Conservation (phyloP, 805 yeast genomes). For the Nadsonia fulvescens region DNA sequence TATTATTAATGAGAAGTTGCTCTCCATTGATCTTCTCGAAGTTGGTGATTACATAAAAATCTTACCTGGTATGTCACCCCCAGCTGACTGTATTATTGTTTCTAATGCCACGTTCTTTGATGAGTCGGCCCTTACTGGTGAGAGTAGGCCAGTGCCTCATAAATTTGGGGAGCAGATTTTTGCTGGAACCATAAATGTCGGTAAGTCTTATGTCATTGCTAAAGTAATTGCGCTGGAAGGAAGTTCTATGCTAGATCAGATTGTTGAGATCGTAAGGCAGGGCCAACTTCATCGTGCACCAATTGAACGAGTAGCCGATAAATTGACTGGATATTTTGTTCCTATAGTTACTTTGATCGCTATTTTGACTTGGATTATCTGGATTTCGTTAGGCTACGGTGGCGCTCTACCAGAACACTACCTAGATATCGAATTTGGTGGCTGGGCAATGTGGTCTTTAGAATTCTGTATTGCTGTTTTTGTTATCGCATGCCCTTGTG, state of each 20-base stretch:
- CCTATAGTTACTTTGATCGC: slow-evolving; percentile 49
- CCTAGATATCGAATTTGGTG: slow-evolving; percentile 48
- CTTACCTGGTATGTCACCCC: slow-evolving; percentile 25
- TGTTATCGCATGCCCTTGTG: slow-evolving; percentile 77
- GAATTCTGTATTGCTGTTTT: slow-evolving; percentile 65
- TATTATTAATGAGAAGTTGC: slow-evolving; percentile 4
- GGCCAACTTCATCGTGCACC: slow-evolving; percentile 63
- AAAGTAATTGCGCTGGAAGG: slow-evolving; percentile 41
- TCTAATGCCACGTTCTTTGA: slow-evolving; percentile 67
- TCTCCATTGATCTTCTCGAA: slow-evolving; percentile 33
- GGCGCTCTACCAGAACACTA: slow-evolving; percentile 36
- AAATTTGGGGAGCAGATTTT: slow-evolving; percentile 45
- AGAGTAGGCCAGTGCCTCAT: slow-evolving; percentile 40
- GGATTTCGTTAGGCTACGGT: slow-evolving; percentile 41
- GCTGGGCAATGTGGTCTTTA: slow-evolving; percentile 64
- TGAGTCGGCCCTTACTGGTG: slow-evolving; percentile 86
- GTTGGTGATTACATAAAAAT: slow-evolving; percentile 63
- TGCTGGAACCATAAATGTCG: slow-evolving; percentile 55
- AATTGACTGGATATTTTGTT: slow-evolving; percentile 52
- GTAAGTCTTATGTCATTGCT: slow-evolving; percentile 35
- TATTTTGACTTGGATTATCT: slow-evolving; percentile 44
- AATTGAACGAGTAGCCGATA: slow-evolving; percentile 52
- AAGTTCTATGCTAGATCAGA: slow-evolving; percentile 50
- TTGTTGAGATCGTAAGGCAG: slow-evolving; percentile 49
- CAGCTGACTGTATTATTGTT: slow-evolving; percentile 64